Conservation (phyloP, 2,329 filamentous ascomycete genomes). For the Microcyclosporella mali region DNA sequence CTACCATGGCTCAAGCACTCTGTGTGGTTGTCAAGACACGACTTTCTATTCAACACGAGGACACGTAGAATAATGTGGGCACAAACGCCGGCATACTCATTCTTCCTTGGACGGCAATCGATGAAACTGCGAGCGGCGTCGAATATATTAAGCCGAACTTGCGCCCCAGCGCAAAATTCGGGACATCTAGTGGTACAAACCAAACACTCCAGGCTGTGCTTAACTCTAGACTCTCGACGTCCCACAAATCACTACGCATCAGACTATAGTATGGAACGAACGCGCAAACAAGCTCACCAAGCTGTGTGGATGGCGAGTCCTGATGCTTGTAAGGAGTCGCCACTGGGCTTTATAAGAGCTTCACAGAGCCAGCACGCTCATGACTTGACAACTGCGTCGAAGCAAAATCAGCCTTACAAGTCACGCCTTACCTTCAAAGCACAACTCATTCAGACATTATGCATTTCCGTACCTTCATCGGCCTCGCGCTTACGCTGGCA, state of each 20-base stretch:
- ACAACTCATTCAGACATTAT: conserved; percentile 3
- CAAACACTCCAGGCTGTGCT: neutral
- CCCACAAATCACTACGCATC: conserved; percentile 5
- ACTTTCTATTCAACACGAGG: no score
- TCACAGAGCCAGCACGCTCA: neutral
- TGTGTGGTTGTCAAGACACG: no score
- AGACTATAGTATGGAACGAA: conserved; percentile 6
- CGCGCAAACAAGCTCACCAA: neutral
- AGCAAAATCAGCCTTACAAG: neutral
- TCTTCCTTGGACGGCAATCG: neutral
- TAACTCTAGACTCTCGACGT: neutral
- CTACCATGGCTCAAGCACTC: no score
- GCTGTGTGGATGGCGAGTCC: neutral
- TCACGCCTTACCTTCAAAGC: conserved; percentile 2
- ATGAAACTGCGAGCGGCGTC: conserved; percentile 5
- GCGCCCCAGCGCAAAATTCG: neutral
- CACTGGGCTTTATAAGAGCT: neutral
- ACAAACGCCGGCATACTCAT: no score
- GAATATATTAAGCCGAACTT: conserved; percentile 11
- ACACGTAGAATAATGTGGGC: no score
- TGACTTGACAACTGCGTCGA: neutral
- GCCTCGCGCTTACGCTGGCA: conserved; percentile 17
- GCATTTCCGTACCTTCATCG: conserved; percentile 14
- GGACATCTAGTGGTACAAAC: neutral
- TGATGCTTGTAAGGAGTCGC: neutral